These are phyloP conservation scores for Apiospora kogelbergensis DNA, from an alignment of 2,329 filamentous ascomycete species.

Conservation along the genomic window DNA sequence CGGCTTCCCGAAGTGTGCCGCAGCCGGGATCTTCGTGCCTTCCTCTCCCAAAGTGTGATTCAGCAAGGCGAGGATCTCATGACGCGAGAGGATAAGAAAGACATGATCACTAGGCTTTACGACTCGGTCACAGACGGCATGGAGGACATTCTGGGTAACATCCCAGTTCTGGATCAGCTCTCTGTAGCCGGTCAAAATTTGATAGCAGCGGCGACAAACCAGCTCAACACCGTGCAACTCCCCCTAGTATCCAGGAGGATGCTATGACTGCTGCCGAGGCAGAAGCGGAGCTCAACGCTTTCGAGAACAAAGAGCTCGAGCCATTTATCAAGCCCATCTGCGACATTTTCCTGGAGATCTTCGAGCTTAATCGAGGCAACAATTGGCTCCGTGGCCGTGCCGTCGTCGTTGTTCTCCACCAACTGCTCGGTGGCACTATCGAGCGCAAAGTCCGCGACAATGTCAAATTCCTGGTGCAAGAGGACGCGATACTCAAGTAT, in stretches of 20 bases:
- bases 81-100: conserved; percentile 66
- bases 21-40: conserved; percentile 86
- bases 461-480: conserved; percentile 70
- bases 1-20: conserved; percentile 90
- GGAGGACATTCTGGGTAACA: conserved; percentile 96
- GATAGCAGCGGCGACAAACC: conserved; percentile 71
- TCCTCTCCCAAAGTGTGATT: conserved; percentile 85
- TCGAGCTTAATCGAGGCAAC: conserved; percentile 91
- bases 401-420: conserved; percentile 93
- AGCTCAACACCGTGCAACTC: conserved; percentile 57
- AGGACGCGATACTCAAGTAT: conserved; percentile 77
- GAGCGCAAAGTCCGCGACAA: conserved; percentile 92
- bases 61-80: conserved; percentile 59
- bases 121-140: conserved; percentile 97
- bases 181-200: conserved; percentile 91
- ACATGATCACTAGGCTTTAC: conserved; percentile 93
- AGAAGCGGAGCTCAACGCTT: conserved; percentile 90
- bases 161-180: conserved; percentile 91
- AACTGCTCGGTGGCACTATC: conserved; percentile 92
- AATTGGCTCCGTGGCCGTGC: conserved; percentile 96
- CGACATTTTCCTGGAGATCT: conserved; percentile 93
- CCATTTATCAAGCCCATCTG: conserved; percentile 98
- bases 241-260: conserved; percentile 54
- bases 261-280: conserved; percentile 66
- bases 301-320: conserved; percentile 84